Evolutionary conservation across 2,329 filamentous ascomycete genomes (phyloP), one percentile per base, ranked within the genome.

Genomic region (Coniochaeta pulveracea): DNA sequence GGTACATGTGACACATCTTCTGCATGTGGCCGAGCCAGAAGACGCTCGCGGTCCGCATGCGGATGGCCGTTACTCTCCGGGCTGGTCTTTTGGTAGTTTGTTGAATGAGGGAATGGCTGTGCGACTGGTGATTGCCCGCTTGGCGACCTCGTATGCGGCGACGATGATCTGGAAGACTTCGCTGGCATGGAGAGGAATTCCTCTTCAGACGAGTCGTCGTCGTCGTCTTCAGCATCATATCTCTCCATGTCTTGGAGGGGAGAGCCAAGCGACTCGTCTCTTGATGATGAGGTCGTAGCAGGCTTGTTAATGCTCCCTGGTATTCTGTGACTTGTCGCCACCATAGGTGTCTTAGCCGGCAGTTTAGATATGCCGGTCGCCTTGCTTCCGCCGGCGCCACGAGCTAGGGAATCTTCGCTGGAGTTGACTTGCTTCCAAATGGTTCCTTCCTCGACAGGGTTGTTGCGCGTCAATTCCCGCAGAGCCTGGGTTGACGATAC

Each of bases 401-500:
- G 39, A 17, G 33, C 38, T 10, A 26, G 26, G 14, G 34, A 16
- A 12, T 41, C 41, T 12, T 43, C 45, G 12, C 40, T 39, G 10
- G 48, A 37, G 26, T 55, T 49, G 15, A 56, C 52, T 3, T 52
- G 46, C 5, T 51, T 56, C 55, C 54, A 57, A 11, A 39, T 44
- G 6, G 47, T 45, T 14, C 50, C 52, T 15, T 52, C 52, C 25
- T 58, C 55, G 10, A 57, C 34, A 5, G 55, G 53, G 24, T 45
- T n/a, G n/a, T n/a, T 49, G 23, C 53, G 52, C n/a, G 54, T 51
- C 7, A 57, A 45, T 3, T 47, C 51, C 25, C 51, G 53, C 21
- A 58, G 37, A n/a, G 49, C 51, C 35, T 58, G 53, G 10, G 55
- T 56, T 3, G 55, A 57, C 3, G 55, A 57, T 6, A 58, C 48